Conservation (phyloP, 1,139 yeast species). For the Nadsonia commutata region DNA sequence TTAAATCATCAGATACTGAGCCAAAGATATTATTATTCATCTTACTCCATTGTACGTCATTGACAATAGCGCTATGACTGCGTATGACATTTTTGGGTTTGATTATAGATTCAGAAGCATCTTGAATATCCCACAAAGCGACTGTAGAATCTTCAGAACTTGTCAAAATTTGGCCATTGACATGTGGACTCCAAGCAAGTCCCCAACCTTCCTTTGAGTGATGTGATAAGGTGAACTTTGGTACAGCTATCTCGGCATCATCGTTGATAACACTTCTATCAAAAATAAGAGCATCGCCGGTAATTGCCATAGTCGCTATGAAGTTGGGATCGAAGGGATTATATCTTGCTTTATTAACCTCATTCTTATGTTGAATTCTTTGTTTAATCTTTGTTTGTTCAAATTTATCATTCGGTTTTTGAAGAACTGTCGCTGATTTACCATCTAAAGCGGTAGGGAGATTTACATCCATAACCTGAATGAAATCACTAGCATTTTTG, state of each 20-base stretch:
- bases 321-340: conserved; percentile 66
- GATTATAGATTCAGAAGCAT: conserved; percentile 8
- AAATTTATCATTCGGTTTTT: conserved; percentile 17
- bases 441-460: conserved; percentile 33
- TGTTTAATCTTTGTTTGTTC: conserved; percentile 41
- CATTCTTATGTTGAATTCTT: conserved; percentile 34
- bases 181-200: conserved; percentile 43
- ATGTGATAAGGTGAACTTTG: conserved; percentile 28
- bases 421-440: conserved; percentile 10
- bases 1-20: conserved; percentile 59
- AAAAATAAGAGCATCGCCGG: conserved; percentile 59
- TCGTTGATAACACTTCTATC: conserved; percentile 30
- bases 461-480: conserved; percentile 57
- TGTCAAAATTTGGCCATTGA: conserved; percentile 36
- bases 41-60: conserved; percentile 34
- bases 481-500: conserved; percentile 60
- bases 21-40: conserved; percentile 39
- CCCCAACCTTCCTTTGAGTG: conserved; percentile 66
- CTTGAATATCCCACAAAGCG: conserved; percentile 50
- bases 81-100: conserved; percentile 14
- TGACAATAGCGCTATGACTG: conserved; percentile 22
- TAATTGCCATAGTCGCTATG: conserved; percentile 68
- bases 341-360: conserved; percentile 71
- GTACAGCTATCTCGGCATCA: conserved; percentile 3
- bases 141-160: conserved; percentile 56